Percentiles rank a stretch among this genome's conserved stretches.
These are phyloP conservation scores for Leishmania tropica DNA, from an alignment of 208 protist genomes.

Conservation along the genomic window DNA sequence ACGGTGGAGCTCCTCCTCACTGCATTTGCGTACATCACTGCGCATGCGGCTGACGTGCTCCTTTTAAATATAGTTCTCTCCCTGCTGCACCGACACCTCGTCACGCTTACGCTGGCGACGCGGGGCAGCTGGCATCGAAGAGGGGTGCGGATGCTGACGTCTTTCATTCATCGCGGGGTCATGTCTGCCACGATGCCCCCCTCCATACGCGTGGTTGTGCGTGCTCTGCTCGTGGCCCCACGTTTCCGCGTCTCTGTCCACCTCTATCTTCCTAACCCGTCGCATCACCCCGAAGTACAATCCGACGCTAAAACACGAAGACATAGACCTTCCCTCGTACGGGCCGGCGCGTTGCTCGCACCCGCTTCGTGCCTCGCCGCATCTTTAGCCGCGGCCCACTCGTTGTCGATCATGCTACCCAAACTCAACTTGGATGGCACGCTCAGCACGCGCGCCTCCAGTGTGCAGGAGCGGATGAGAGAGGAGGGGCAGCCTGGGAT, in stretches of 20 bases:
- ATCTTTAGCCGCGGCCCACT: neutral
- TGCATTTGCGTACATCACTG: neutral
- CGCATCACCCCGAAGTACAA: neutral
- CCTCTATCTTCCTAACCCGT: neutral
- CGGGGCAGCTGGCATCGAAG: neutral
- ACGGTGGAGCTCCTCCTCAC: neutral
- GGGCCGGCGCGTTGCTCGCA: neutral
- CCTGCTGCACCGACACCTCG: neutral
- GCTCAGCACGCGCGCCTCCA: constrained; percentile 45
- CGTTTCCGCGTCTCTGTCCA: neutral
- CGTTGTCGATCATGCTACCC: constrained; percentile 18
- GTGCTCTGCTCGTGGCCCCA: neutral
- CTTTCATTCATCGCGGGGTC: neutral
- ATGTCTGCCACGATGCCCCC: neutral
- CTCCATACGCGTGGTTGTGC: neutral
- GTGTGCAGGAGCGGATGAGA: constrained; percentile 39
- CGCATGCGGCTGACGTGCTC: neutral
- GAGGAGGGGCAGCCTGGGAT: constrained; percentile 46
- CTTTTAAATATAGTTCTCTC: neutral
- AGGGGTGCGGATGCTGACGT: neutral
- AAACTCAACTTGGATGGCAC: constrained; percentile 60
- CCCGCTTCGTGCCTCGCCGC: neutral
- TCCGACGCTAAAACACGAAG: neutral
- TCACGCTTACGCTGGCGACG: neutral
- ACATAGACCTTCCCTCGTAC: neutral